Base-by-base conservation (phyloP, 371 early-diverging fungal genomes). In the Lichtheimia ramosa region DNA sequence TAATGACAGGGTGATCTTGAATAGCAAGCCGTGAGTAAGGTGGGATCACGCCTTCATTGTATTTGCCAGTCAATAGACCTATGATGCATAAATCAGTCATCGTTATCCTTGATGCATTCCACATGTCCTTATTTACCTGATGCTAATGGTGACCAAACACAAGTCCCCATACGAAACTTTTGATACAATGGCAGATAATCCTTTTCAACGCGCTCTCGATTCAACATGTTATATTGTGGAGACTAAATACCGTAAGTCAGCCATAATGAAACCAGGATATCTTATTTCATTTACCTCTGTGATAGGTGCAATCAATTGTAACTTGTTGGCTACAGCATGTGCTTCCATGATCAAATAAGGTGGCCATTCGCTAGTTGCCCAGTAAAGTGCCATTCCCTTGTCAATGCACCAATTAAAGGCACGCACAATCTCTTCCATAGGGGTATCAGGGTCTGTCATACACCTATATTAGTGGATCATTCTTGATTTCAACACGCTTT, bases 311-410 rank as follows among this genome's bases (percentile, higher is more conserved):
- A 92, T 86, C 41, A 93, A 64, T 20, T 79, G 74, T 18, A 93
- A 61, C 42, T 79, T 68, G 23, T 83, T 72, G 3, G 93, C 92
- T 15, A 93, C 81, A 27, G 76, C 69, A 56, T 87, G 82, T 1
- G 95, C 95, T 61, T 94, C 92, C 15, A 82, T 79, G 59, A 94
- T 83, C 66, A 92, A 83, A 66, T 89, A 85, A 0, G 90, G 84
- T 20, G 86, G 84, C 95, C 95, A 94, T 77, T 94, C 95, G 28
- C 86, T 85, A 2, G 92, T 91, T 0, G 91, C 92, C 93, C 93
- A 92, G 72, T 93, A 93, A 43, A 93, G 82, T 3, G 92, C 89
- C 84, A 84, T 84, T 15, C 93, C 93, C 59, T 86, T 86, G 56
- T 93, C 86, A 61, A 94, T 92, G 46, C 91, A 84, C 79, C 84